phyloP scores from a whole-genome alignment of 1,284 basidiomycete genomes.

The Trametes polyzona region DNA sequence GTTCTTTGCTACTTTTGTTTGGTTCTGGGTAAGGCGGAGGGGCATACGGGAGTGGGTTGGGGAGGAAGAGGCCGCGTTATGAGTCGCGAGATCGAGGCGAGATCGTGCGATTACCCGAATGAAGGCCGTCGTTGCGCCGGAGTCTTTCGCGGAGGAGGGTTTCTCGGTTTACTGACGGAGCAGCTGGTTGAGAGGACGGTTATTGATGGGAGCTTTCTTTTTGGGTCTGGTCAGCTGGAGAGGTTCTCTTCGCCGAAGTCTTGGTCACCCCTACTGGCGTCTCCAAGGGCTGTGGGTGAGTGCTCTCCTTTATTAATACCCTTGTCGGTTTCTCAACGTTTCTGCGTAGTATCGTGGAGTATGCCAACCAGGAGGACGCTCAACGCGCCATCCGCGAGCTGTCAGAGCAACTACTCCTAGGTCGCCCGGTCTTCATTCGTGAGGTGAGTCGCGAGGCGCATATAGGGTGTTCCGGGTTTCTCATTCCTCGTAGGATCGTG shows the following conservation, averaged over 20 bases:
- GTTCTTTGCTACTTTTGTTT: slow-evolving; percentile 37
- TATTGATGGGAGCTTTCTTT: slow-evolving; percentile 84
- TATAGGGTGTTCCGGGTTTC: not conserved
- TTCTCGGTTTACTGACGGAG: slow-evolving; percentile 63
- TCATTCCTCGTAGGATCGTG: slow-evolving; percentile 76
- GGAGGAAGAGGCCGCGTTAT: slow-evolving; percentile 11
- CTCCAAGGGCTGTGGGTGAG: slow-evolving; percentile 98
- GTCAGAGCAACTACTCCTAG: slow-evolving; percentile 86
- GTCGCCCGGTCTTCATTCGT: slow-evolving; percentile 90
- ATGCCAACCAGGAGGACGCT: slow-evolving; percentile 81
- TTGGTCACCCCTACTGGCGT: slow-evolving; percentile 94
- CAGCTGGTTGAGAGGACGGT: slow-evolving; percentile 75
- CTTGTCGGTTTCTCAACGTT: not conserved
- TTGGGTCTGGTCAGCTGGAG: slow-evolving; percentile 87
- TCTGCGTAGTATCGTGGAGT: slow-evolving; percentile 84
- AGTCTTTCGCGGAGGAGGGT: slow-evolving; percentile 31
- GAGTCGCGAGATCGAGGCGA: slow-evolving; percentile 19
- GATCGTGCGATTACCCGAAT: slow-evolving; percentile 14
- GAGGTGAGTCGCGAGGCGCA: slow-evolving; percentile 3
- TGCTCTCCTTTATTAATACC: slow-evolving; percentile 28
- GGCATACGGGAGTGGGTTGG: slow-evolving; percentile 5
- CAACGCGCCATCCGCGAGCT: slow-evolving; percentile 86
- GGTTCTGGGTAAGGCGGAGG: slow-evolving; percentile 14
- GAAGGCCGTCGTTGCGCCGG: slow-evolving; percentile 21
- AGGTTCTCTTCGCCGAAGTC: slow-evolving; percentile 99